Percentiles rank a stretch among this genome's conserved stretches.
Evolutionary conservation across 2,329 filamentous ascomycete species (phyloP).

Genomic region (Periconia digitata): DNA sequence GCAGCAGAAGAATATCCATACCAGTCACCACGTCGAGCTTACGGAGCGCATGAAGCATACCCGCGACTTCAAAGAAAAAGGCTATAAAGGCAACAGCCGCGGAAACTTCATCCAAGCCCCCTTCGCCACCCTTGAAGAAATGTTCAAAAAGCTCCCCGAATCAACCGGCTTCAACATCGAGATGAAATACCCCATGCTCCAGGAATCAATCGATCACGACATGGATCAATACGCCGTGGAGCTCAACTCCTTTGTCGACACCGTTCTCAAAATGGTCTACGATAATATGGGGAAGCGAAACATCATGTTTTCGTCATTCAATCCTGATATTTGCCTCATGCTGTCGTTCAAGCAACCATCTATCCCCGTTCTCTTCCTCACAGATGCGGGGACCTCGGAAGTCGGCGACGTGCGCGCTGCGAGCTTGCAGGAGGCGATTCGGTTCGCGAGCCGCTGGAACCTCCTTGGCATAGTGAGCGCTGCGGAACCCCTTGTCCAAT

Average conservation of each 20-base stretch:
- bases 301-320: slow-evolving; percentile 96
- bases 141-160: slow-evolving; percentile 82
- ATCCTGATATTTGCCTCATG: slow-evolving; percentile 93
- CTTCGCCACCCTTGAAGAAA: slow-evolving; percentile 91
- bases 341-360: slow-evolving; percentile 96
- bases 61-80: slow-evolving; percentile 88
- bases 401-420: slow-evolving; percentile 89
- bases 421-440: slow-evolving; percentile 90
- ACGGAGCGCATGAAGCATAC: slow-evolving; percentile 96
- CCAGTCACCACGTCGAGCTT: slow-evolving; percentile 52
- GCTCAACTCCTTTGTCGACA: slow-evolving; percentile 95
- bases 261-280: slow-evolving; percentile 86
- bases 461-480: slow-evolving; percentile 85
- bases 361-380: slow-evolving; percentile 93
- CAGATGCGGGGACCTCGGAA: slow-evolving; percentile 77
- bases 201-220: slow-evolving; percentile 90
- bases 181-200: slow-evolving; percentile 98
- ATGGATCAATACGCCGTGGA: slow-evolving; percentile 97
- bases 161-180: slow-evolving; percentile 96
- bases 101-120: slow-evolving; percentile 95
- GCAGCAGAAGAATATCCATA: slow-evolving; percentile 44
- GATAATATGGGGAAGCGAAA: slow-evolving; percentile 80
- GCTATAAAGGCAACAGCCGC: slow-evolving; percentile 92
- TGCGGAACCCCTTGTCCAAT: slow-evolving; percentile 86
- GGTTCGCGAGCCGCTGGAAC: slow-evolving; percentile 95